These are phyloP conservation scores for Magnolia officinalis DNA, from an alignment of 164 flowering plant species.

Conservation along the genomic window DNA sequence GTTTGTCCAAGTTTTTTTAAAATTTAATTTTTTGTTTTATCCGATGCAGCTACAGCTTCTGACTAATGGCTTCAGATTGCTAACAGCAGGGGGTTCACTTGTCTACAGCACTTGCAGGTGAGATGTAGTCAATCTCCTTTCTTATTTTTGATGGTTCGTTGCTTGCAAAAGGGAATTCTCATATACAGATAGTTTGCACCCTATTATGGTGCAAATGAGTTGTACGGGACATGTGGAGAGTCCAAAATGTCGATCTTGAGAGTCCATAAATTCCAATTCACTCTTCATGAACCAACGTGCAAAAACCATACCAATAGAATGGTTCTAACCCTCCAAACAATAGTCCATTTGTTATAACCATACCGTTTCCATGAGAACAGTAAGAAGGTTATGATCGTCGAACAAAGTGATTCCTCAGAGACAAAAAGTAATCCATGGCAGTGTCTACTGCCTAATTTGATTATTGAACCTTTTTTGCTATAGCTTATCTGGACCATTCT, in stretches of 20 bases:
- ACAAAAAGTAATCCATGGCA: not conserved
- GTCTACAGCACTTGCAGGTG: slow-evolving; percentile 99
- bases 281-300: not conserved
- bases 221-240: not conserved
- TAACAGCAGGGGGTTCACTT: slow-evolving; percentile 77
- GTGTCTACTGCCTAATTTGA: not conserved
- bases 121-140: not conserved
- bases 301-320: not conserved
- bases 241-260: not conserved
- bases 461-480: not conserved
- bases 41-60: slow-evolving; percentile 66
- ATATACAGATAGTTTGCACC: too few relatives aligned
- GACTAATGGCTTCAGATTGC: slow-evolving; percentile 74
- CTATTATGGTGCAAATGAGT: not conserved
- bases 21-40: not conserved
- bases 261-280: not conserved
- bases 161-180: not conserved
- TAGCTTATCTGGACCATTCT: not conserved
- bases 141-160: not conserved
- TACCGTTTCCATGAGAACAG: too few relatives aligned
- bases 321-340: not conserved
- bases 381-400: not conserved
- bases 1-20: not conserved
- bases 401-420: not conserved
- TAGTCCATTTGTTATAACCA: not conserved